These are phyloP conservation scores for Amanita muscaria DNA, from an alignment of 768 basidiomycete genomes.

Conservation along the genomic window DNA sequence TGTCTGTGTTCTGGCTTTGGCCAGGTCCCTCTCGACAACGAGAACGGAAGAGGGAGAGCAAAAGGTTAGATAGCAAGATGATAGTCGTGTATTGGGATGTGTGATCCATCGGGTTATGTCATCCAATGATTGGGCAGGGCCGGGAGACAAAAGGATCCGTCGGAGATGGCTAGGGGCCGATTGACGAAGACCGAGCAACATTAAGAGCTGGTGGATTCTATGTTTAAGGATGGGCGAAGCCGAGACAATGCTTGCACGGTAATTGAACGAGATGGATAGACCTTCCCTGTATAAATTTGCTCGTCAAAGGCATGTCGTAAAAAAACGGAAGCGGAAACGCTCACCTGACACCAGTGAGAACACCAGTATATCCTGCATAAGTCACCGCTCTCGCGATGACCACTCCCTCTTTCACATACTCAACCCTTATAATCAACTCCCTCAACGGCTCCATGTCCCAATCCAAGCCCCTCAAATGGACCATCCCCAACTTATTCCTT, in stretches of 20 bases:
- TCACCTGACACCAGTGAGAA: slow-evolving; percentile 29
- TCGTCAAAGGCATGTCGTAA: not conserved
- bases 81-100: slow-evolving; percentile 15
- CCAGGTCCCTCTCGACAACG: slow-evolving; percentile 27
- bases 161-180: slow-evolving; percentile 27
- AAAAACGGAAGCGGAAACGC: not conserved
- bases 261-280: slow-evolving; percentile 30
- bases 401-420: slow-evolving; percentile 24
- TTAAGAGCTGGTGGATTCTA: slow-evolving; percentile 20
- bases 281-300: slow-evolving; percentile 16
- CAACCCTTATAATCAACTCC: slow-evolving; percentile 24
- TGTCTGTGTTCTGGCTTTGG: slow-evolving; percentile 13
- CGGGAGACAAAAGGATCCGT: slow-evolving; percentile 22
- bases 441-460: slow-evolving; percentile 31
- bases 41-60: slow-evolving; percentile 23
- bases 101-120: slow-evolving; percentile 11
- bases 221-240: slow-evolving; percentile 19
- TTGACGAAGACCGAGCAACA: slow-evolving; percentile 24
- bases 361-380: slow-evolving; percentile 31
- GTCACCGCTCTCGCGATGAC: slow-evolving; percentile 30
- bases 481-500: slow-evolving; percentile 15
- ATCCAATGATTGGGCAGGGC: slow-evolving; percentile 18
- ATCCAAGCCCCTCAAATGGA: slow-evolving; percentile 31
- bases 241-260: slow-evolving; percentile 20
- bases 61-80: slow-evolving; percentile 29